A percentile compares a stretch with the other conserved stretches of the same genome.
These are phyloP conservation scores for Podaxis rugospora DNA, from an alignment of 768 basidiomycete species.

Conservation along the genomic window DNA sequence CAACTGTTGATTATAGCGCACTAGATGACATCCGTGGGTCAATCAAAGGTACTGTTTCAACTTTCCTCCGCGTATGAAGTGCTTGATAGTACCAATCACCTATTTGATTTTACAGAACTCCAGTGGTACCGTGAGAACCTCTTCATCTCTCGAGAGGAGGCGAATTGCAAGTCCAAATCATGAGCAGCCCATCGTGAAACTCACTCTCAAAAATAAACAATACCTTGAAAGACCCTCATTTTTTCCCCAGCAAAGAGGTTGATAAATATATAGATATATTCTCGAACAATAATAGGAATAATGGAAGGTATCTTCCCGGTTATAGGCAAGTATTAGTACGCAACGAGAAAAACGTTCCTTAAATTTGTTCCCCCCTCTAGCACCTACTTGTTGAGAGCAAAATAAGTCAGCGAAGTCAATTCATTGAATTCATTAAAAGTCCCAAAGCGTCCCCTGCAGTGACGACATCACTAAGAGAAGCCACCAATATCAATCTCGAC, in stretches of 20 bases:
- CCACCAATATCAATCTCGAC: not conserved
- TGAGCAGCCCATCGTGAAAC: not conserved
- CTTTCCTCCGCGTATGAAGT: not conserved
- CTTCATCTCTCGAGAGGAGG: slow-evolving; percentile 38
- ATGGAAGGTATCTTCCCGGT: not conserved
- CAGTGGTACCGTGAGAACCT: slow-evolving; percentile 75
- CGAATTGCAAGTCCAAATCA: not conserved
- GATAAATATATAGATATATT: not conserved
- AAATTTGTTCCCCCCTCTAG: not conserved
- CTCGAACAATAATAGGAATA: not conserved
- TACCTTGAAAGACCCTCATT: not conserved
- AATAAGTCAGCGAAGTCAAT: not conserved
- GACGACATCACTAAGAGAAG: not conserved
- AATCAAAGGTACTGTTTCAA: slow-evolving; percentile 52
- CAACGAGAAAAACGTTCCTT: not conserved
- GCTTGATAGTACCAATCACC: not conserved
- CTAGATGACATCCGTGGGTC: slow-evolving; percentile 77
- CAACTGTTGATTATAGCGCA: slow-evolving; percentile 44
- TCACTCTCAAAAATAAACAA: not conserved
- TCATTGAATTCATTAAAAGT: slow-evolving; percentile 40
- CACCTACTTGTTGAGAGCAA: not conserved
- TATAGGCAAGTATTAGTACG: slow-evolving; percentile 10
- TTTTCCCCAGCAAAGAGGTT: not conserved
- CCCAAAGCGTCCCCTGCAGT: slow-evolving; percentile 62
- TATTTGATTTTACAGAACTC: slow-evolving; percentile 46